Evolutionary conservation across 129 eudicot species (phyloP).

Genomic region (Calendula officinalis): DNA sequence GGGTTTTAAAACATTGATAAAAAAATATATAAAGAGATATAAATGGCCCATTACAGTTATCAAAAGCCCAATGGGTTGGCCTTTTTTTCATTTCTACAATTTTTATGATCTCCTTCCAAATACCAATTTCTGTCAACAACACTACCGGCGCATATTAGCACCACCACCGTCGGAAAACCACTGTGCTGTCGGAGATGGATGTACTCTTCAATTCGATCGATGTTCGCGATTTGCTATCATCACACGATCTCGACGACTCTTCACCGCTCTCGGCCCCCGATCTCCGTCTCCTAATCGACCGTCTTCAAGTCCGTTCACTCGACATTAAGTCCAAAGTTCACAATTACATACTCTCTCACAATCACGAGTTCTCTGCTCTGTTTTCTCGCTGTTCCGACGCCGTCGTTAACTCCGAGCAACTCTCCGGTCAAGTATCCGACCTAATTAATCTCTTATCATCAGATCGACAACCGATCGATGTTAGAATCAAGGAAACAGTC

Average conservation of each 20-base stretch:
- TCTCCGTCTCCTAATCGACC: constrained; percentile 88
- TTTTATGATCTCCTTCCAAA: not conserved
- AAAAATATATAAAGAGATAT: not conserved
- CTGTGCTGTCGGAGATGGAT: constrained; percentile 40
- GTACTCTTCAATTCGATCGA: constrained; percentile 63
- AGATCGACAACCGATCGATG: constrained; percentile 38
- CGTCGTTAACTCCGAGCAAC: constrained; percentile 38
- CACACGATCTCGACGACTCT: constrained; percentile 58
- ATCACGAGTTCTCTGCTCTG: constrained; percentile 54
- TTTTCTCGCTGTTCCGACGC: constrained; percentile 61
- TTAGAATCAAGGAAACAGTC: constrained; percentile 34
- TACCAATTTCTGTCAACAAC: not conserved
- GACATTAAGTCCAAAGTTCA: constrained; percentile 84
- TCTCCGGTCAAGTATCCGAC: constrained; percentile 38
- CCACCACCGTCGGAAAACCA: constrained; percentile 13
- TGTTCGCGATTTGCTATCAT: constrained; percentile 73
- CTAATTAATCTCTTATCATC: constrained; percentile 42
- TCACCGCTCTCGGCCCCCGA: constrained; percentile 90
- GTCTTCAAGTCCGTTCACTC: constrained; percentile 69
- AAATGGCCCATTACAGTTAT: constrained; percentile 1
- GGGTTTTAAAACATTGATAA: too few relatives aligned
- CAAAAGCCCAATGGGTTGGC: constrained; percentile 8
- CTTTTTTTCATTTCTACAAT: not conserved
- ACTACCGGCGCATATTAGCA: constrained; percentile 23
- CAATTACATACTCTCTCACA: constrained; percentile 65